Conservation (phyloP, 2,329 filamentous ascomycete genomes). For the Trichoderma atroviride region DNA sequence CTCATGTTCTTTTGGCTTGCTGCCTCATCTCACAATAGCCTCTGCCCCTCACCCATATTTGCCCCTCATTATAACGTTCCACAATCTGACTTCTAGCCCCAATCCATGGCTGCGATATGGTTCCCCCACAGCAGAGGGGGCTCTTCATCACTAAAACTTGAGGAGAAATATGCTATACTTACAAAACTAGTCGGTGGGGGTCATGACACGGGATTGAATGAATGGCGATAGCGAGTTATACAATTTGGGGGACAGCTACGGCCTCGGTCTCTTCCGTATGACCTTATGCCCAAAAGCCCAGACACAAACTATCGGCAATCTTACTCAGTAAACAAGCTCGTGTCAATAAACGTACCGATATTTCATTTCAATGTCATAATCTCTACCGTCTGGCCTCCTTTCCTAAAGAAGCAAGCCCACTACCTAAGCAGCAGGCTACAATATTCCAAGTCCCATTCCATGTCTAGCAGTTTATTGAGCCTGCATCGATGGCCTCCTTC, state of each 20-base stretch:
- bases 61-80: slow-evolving; percentile 17
- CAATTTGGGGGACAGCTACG: neutral
- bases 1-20: neutral
- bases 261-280: neutral
- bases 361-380: neutral
- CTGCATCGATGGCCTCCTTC: neutral
- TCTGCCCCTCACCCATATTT: slow-evolving; percentile 14
- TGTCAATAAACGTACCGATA: neutral
- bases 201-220: neutral
- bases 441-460: neutral
- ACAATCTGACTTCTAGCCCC: neutral
- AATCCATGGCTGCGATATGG: neutral
- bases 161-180: neutral
- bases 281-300: neutral
- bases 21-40: neutral
- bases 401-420: neutral
- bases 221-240: neutral
- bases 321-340: neutral
- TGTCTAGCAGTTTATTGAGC: neutral
- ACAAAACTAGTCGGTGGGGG: slow-evolving; percentile 1
- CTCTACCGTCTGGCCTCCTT: neutral
- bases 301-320: neutral
- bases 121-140: slow-evolving; percentile 15
- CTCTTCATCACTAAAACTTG: neutral
- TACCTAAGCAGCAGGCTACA: neutral